phyloP scores from a whole-genome alignment of 345 rosid species.

The Tarenaya hassleriana region DNA sequence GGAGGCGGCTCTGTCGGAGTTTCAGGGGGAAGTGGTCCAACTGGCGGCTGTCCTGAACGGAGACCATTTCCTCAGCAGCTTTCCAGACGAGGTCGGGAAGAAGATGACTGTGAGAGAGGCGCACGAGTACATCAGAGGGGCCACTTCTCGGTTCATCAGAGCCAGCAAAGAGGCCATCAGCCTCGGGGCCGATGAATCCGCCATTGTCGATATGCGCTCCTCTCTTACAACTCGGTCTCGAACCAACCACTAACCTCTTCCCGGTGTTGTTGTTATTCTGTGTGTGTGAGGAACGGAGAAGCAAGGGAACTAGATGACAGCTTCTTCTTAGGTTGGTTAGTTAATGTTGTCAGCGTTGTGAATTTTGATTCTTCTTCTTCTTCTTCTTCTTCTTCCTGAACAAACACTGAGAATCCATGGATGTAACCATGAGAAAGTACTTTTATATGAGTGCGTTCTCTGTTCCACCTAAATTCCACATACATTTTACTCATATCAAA shows the following conservation, averaged over 20 bases:
- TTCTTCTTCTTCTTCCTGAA: no score
- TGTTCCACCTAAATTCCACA: no score
- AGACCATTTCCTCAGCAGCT: conserved; percentile 83
- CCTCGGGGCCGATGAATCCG: conserved; percentile 80
- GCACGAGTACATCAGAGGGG: conserved; percentile 61
- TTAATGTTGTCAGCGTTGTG: no score
- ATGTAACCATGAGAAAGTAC: no score
- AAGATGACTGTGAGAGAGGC: conserved; percentile 85
- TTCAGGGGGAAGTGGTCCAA: conserved; percentile 87
- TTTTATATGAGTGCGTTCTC: no score
- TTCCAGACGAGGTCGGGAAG: conserved; percentile 64
- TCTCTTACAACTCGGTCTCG: conserved; percentile 72
- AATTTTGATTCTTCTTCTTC: no score
- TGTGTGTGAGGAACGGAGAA: no score
- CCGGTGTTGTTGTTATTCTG: no score
- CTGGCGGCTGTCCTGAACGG: conserved; percentile 91
- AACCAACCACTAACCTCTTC: background rate
- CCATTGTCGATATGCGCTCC: conserved; percentile 90
- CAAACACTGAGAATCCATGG: no score
- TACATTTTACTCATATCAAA: no score
- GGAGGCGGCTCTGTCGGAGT: conserved; percentile 52
- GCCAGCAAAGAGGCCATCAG: conserved; percentile 91
- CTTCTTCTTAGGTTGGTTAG: no score
- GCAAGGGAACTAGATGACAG: no score
- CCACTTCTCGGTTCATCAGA: conserved; percentile 65